phyloP scores from a whole-genome alignment of 306 rosid genomes.

The Luffa acutangula region DNA sequence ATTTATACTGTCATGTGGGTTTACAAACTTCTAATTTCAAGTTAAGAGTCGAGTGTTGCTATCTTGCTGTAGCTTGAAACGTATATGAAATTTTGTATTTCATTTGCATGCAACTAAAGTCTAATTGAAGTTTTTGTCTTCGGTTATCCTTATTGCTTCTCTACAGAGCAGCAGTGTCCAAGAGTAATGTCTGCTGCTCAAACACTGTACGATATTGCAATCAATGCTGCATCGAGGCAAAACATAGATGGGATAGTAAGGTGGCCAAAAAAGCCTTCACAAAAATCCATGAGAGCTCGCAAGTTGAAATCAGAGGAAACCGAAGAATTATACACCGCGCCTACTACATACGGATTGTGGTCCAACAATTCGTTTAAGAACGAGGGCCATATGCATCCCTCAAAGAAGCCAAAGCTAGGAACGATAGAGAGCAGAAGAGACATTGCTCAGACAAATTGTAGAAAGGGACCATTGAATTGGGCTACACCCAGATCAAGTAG shows the following conservation, averaged over 20 bases:
- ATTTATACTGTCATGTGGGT: not conserved
- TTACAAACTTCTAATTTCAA: not conserved
- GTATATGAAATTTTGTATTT: not conserved
- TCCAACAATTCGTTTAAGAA: conserved; percentile 32
- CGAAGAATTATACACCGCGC: conserved; percentile 29
- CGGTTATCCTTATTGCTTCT: conserved; percentile 20
- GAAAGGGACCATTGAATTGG: conserved; percentile 51
- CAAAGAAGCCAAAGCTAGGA: conserved; percentile 67
- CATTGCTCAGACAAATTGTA: conserved; percentile 23
- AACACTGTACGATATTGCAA: conserved; percentile 60
- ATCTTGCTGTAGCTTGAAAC: not conserved
- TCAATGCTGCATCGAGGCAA: conserved; percentile 23
- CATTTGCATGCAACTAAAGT: not conserved
- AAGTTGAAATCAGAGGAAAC: conserved; percentile 51
- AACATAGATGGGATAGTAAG: conserved; percentile 43
- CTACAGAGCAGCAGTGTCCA: conserved; percentile 56
- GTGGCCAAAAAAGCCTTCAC: conserved; percentile 77
- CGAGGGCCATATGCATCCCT: conserved; percentile 33
- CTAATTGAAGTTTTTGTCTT: not conserved
- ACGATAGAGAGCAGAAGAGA: conserved; percentile 36
- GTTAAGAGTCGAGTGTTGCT: not conserved
- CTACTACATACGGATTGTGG: conserved; percentile 23
- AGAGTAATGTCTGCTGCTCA: conserved; percentile 57
- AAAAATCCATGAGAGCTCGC: conserved; percentile 60
- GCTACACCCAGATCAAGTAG: conserved; percentile 74